Evolutionary conservation across 257 asterid species (phyloP), one percentile per base, ranked within the genome.

Genomic region (Ligustrum vulgare): DNA sequence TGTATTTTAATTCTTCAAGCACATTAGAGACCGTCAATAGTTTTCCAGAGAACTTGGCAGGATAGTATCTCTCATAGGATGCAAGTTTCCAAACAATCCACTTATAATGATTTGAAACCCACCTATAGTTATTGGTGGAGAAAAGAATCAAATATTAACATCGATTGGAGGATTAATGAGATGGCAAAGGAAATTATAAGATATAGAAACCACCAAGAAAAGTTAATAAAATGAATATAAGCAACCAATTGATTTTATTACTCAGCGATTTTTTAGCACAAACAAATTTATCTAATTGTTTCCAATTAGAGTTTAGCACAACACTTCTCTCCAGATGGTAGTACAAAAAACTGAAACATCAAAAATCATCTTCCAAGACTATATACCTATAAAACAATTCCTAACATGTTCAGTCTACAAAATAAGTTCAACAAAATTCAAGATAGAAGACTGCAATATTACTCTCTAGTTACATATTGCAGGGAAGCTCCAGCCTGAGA

Each of bases 61-160:
- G 95, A 84, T 85, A 91, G 82, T 90, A 82, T 84, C 98, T 92
- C 87, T 94, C 97, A 37, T 89, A 94, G 77, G 92, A 87, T 73
- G 96, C 93, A 73, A 92, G 93, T 86, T 94, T 94, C 98, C 98
- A 92, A 60, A 94, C 87, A 80, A 94, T 89, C 97, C 96, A 94
- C 83, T 90, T 94, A 77, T 89, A 94, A 85, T 94, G 98, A 88
- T 94, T 89, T 75, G 82, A 71, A 77, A 92, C 89, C 98, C 98
- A 94, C 89, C 98, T 90, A 72, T 62, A 67, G 79, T 66, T 67
- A 74, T 49, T 73, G 65, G 76, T 70, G 39, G 65, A 77, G 39
- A 70, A 45, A 37, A 23, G 8, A 49, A 69, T 41, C 16, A 67
- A 65, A 54, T 10, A 63, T 39, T 18, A 5, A 28, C 73, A 80